Conservation (phyloP, 345 rosid species). For the Eucalyptus paniculata region DNA sequence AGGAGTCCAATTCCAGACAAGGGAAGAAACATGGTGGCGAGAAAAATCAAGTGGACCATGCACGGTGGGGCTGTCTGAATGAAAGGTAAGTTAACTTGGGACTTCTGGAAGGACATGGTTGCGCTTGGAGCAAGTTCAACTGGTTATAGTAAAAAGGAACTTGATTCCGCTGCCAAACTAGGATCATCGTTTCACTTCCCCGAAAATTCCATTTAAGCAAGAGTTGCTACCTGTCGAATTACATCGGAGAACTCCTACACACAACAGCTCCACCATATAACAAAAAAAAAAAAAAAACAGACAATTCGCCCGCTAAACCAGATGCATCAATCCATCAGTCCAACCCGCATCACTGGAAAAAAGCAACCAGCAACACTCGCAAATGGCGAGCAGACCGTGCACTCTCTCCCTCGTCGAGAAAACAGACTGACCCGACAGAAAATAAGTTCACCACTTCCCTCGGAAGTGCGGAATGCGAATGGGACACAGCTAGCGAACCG, state of each 20-base stretch:
- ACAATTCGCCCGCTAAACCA: not conserved
- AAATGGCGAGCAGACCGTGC: not conserved
- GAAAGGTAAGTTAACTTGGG: not conserved
- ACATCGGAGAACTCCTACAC: not conserved
- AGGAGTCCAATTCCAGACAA: not conserved
- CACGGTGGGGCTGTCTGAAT: not conserved
- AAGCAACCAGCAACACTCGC: not conserved
- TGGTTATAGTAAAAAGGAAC: not conserved
- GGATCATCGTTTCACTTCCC: not conserved
- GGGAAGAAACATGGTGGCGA: not conserved
- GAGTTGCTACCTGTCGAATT: not conserved
- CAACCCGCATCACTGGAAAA: not conserved
- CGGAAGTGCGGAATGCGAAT: not conserved
- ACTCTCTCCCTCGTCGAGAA: not conserved
- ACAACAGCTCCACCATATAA: not conserved
- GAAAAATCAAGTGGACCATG: not conserved
- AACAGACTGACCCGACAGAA: not conserved
- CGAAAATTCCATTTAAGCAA: not conserved
- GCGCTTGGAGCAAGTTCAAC: not conserved
- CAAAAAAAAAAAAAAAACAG: not conserved
- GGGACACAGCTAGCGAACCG: not conserved
- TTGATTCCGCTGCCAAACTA: not conserved
- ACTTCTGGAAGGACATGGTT: not conserved
- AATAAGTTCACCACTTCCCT: not conserved
- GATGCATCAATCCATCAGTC: not conserved